These are phyloP conservation scores for Leccinum rimulosum DNA, from an alignment of 768 basidiomycete genomes.

Conservation along the genomic window DNA sequence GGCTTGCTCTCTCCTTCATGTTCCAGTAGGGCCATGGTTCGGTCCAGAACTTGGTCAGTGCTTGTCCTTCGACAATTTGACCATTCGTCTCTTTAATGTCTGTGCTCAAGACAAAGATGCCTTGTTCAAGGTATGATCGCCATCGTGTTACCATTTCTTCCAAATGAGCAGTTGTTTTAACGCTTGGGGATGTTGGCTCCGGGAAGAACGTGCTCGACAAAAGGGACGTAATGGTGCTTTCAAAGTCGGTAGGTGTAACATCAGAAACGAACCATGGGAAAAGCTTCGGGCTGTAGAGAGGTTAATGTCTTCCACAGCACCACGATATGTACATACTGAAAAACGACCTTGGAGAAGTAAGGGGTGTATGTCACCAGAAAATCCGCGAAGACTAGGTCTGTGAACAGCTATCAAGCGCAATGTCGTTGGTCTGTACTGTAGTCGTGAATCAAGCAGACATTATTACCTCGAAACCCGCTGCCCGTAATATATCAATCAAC, in stretches of 20 bases:
- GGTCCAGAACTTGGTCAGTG: conserved; percentile 64
- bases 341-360: conserved; percentile 75
- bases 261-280: conserved; percentile 99
- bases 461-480: conserved; percentile 88
- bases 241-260: conserved; percentile 86
- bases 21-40: conserved; percentile 75
- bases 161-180: conserved; percentile 43
- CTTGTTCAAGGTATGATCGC: conserved; percentile 65
- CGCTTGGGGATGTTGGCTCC: conserved; percentile 19
- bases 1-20: conserved; percentile 51
- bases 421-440: neutral
- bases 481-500: conserved; percentile 1
- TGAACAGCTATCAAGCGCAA: conserved; percentile 64
- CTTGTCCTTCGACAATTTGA: conserved; percentile 24
- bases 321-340: conserved; percentile 65
- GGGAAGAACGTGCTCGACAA: conserved; percentile 60
- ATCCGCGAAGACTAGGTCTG: conserved; percentile 90
- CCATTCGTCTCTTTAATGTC: conserved; percentile 27
- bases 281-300: conserved; percentile 69
- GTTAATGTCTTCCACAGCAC: conserved; percentile 8
- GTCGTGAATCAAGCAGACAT: neutral
- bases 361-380: conserved; percentile 90
- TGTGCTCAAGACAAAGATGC: conserved; percentile 64
- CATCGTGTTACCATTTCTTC: conserved; percentile 65
- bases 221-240: conserved; percentile 51